These are phyloP conservation scores for Paragyromitra xinjiangensis DNA, from an alignment of 495 filamentous ascomycete species.

Conservation along the genomic window DNA sequence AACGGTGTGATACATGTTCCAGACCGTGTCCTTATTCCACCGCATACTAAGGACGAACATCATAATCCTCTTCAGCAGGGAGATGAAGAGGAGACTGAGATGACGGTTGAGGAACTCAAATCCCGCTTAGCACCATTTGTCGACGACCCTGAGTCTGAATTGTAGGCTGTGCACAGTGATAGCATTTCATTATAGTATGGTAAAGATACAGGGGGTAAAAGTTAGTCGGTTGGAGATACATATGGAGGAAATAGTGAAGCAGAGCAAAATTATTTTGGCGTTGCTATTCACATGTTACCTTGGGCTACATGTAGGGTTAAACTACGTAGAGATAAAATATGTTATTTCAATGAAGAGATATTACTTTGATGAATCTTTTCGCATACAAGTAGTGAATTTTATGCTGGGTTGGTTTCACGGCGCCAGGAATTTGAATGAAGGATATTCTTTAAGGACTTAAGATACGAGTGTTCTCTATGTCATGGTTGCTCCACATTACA, in stretches of 20 bases:
- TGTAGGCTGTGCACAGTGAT: slow-evolving; percentile 2
- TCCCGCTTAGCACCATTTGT: slow-evolving; percentile 65
- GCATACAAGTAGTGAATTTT: no score
- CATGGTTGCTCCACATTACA: no score
- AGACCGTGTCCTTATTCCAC: slow-evolving; percentile 75
- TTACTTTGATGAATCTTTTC: no score
- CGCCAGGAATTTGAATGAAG: no score
- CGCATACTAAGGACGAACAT: slow-evolving; percentile 57
- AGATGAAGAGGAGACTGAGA: slow-evolving; percentile 62
- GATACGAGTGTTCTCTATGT: no score
- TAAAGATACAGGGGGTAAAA: neutral
- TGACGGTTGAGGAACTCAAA: slow-evolving; percentile 72
- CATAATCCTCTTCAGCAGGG: slow-evolving; percentile 59
- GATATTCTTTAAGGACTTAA: no score
- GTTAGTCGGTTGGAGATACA: no score
- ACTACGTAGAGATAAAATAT: no score
- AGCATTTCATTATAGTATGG: neutral
- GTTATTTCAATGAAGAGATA: no score
- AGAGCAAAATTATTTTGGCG: neutral
- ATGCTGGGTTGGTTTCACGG: no score
- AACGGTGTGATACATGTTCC: slow-evolving; percentile 84
- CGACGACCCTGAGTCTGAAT: slow-evolving; percentile 51
- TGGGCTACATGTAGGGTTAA: no score
- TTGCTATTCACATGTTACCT: no score
- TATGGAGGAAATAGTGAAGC: neutral